Evolutionary conservation across 2,329 filamentous ascomycete genomes (phyloP).

Genomic region (Paecilomyces variotii): DNA sequence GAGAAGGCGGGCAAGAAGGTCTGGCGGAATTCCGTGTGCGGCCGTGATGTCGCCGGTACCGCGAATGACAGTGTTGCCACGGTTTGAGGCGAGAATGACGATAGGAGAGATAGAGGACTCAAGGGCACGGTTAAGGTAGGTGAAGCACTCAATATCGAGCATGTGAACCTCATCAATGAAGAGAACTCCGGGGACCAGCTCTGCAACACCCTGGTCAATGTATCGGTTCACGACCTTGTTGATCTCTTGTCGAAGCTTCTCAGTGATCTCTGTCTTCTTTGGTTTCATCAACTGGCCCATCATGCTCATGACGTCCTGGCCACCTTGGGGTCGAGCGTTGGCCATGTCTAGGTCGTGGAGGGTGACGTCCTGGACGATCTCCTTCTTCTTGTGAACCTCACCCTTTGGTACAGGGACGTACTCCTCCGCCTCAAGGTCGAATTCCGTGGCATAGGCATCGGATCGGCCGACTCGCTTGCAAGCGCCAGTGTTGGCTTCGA

Average conservation of each 20-base stretch:
- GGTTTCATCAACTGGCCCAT: conserved; percentile 99
- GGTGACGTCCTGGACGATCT: conserved; percentile 97
- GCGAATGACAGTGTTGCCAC: conserved; percentile 85
- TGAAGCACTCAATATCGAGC: conserved; percentile 99
- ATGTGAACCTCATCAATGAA: conserved; percentile 99
- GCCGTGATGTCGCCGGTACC: conserved; percentile 72
- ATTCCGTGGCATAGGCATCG: conserved; percentile 96
- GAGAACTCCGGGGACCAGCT: conserved; percentile 93
- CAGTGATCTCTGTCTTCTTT: conserved; percentile 98
- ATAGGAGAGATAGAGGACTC: conserved; percentile 93
- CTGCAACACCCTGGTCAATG: conserved; percentile 95
- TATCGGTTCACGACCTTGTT: conserved; percentile 99
- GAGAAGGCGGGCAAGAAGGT: conserved; percentile 86
- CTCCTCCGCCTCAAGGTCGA: conserved; percentile 96
- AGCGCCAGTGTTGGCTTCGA: conserved; percentile 96
- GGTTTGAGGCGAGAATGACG: conserved; percentile 94
- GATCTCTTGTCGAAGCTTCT: conserved; percentile 91
- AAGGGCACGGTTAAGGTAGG: conserved; percentile 95
- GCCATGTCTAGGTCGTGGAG: conserved; percentile 94
- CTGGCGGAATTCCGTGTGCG: conserved; percentile 87
- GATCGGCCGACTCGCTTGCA: conserved; percentile 95
- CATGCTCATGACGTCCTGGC: conserved; percentile 99
- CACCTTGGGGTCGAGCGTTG: conserved; percentile 89
- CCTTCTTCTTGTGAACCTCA: conserved; percentile 99
- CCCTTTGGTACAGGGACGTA: conserved; percentile 98